These are phyloP conservation scores for Amauroascus verrucosus DNA, from an alignment of 2,329 filamentous ascomycete genomes.

Conservation along the genomic window DNA sequence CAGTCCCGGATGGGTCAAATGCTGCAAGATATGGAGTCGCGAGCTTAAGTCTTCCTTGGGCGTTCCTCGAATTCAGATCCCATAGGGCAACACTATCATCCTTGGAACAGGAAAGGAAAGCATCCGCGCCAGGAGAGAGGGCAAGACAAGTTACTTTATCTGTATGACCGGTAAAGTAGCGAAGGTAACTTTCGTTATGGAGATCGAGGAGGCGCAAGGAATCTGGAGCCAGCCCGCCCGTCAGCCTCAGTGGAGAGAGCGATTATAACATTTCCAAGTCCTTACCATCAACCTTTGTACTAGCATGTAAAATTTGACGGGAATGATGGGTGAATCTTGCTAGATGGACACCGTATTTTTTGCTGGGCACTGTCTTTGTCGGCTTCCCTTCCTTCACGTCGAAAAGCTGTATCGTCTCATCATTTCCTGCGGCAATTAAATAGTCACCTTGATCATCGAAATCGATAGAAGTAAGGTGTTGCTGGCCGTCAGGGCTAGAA, in stretches of 20 bases:
- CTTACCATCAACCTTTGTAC: conserved; percentile 81
- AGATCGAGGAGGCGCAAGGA: conserved; percentile 72
- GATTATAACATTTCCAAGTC: neutral
- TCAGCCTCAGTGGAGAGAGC: neutral
- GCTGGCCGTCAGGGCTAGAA: conserved; percentile 34
- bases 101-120: conserved; percentile 81
- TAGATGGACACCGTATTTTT: conserved; percentile 93
- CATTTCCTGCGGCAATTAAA: conserved; percentile 79
- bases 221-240: conserved; percentile 44
- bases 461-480: conserved; percentile 77
- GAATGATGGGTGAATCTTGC: conserved; percentile 89
- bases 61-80: conserved; percentile 72
- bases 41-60: conserved; percentile 69
- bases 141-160: conserved; percentile 71
- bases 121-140: conserved; percentile 76
- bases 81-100: conserved; percentile 89
- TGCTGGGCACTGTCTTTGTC: conserved; percentile 80
- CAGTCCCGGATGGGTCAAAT: conserved; percentile 83
- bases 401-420: conserved; percentile 92
- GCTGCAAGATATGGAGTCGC: conserved; percentile 72
- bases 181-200: conserved; percentile 92
- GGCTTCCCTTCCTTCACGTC: conserved; percentile 83
- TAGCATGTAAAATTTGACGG: conserved; percentile 87
- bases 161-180: conserved; percentile 90
- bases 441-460: conserved; percentile 94